These are phyloP conservation scores for Symbiodinium natans DNA, from an alignment of 73 alveolate genomes.

Conservation along the genomic window DNA sequence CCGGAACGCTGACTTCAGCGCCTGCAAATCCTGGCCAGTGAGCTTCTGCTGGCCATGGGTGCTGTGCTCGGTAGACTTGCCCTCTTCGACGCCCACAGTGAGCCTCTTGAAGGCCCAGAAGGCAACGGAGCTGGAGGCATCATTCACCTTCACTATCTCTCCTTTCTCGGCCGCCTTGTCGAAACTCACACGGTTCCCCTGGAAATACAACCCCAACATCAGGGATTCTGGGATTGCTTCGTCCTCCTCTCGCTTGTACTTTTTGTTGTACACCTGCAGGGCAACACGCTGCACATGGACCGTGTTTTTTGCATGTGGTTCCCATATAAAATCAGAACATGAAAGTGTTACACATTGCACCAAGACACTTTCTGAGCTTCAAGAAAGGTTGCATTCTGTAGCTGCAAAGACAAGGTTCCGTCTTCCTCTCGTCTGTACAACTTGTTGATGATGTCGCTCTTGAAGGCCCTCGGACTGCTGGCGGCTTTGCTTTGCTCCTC, in stretches of 20 bases:
- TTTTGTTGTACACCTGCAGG: neutral
- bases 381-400: no score
- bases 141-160: neutral
- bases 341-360: no score
- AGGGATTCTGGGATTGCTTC: neutral
- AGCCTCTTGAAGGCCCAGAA: neutral
- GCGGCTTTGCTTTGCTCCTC: neutral
- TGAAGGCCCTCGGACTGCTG: neutral
- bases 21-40: neutral
- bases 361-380: no score
- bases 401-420: neutral
- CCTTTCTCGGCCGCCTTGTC: neutral
- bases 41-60: neutral
- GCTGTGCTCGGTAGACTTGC: neutral
- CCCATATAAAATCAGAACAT: no score
- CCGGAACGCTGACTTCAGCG: neutral
- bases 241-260: slow-evolving; percentile 3
- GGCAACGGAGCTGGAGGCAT: no score
- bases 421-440: neutral
- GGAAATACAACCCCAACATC: slow-evolving; percentile 1
- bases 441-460: neutral
- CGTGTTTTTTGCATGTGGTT: no score
- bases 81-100: neutral
- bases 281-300: neutral
- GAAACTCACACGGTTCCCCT: neutral